Conservation (phyloP, 129 eudicot species). For the Helianthus tuberosus region DNA sequence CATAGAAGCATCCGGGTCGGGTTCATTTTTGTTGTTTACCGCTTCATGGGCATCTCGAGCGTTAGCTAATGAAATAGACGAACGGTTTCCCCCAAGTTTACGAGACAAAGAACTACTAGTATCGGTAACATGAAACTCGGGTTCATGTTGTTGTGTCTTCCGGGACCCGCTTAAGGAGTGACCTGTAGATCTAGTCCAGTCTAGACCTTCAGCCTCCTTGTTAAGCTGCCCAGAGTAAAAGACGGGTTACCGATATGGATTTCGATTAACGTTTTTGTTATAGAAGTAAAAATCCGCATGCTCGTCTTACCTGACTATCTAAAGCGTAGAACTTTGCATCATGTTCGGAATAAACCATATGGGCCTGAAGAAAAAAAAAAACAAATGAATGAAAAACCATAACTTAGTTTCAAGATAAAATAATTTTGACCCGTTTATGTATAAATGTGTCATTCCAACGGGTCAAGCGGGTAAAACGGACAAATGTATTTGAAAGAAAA, state of each 20-base stretch:
- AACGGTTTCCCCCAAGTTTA: constrained; percentile 72
- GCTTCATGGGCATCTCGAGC: constrained; percentile 42
- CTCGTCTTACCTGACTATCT: constrained; percentile 65
- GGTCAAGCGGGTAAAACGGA: not conserved
- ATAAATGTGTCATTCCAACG: not conserved
- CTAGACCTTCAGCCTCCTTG: constrained; percentile 71
- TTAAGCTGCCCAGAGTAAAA: constrained; percentile 64
- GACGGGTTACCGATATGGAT: constrained; percentile 6
- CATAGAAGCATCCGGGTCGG: constrained; percentile 9
- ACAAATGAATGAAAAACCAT: constrained; percentile 9
- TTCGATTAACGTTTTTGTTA: not conserved
- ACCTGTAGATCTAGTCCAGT: constrained; percentile 84
- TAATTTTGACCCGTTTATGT: constrained; percentile 2
- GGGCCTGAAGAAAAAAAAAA: constrained; percentile 57
- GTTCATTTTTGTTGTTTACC: no score
- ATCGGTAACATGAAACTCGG: constrained; percentile 40
- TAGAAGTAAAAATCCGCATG: not conserved
- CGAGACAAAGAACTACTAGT: constrained; percentile 35
- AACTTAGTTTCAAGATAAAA: not conserved
- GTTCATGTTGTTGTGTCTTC: constrained; percentile 39
- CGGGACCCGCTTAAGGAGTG: constrained; percentile 57
- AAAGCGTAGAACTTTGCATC: constrained; percentile 77
- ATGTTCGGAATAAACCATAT: constrained; percentile 87
- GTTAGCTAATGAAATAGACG: constrained; percentile 43
- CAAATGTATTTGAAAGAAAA: not conserved